Evolutionary conservation across 148 eudicot species (phyloP).

Genomic region (Rhododendron simsii): DNA sequence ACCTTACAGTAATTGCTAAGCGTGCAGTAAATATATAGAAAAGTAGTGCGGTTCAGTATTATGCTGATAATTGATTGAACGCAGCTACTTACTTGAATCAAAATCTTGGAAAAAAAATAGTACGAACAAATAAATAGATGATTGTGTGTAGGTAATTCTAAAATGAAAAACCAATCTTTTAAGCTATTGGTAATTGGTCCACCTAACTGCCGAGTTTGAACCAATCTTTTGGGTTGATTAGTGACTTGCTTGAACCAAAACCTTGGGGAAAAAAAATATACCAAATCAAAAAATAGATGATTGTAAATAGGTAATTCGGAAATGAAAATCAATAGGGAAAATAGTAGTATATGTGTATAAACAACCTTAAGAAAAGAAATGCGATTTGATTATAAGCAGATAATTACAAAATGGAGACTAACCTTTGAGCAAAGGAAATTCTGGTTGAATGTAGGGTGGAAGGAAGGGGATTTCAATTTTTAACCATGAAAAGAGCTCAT

Average conservation of each 20-base stretch:
- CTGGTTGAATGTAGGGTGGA: no score
- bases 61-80: neutral
- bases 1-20: neutral
- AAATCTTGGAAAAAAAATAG: neutral
- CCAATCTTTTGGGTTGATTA: neutral
- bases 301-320: no score
- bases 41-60: neutral
- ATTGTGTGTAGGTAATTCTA: neutral
- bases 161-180: no score
- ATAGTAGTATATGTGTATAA: neutral
- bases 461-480: no score
- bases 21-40: no score
- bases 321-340: no score
- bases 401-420: neutral
- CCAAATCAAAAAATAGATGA: no score
- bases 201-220: neutral
- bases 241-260: no score
- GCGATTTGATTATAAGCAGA: neutral
- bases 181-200: neutral
- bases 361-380: neutral
- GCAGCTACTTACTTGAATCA: neutral
- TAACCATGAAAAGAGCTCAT: no score
- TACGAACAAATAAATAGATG: neutral
- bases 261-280: neutral
- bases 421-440: neutral